phyloP scores from a whole-genome alignment of 352 stramenopile species.

The Globisporangium cederbergense region DNA sequence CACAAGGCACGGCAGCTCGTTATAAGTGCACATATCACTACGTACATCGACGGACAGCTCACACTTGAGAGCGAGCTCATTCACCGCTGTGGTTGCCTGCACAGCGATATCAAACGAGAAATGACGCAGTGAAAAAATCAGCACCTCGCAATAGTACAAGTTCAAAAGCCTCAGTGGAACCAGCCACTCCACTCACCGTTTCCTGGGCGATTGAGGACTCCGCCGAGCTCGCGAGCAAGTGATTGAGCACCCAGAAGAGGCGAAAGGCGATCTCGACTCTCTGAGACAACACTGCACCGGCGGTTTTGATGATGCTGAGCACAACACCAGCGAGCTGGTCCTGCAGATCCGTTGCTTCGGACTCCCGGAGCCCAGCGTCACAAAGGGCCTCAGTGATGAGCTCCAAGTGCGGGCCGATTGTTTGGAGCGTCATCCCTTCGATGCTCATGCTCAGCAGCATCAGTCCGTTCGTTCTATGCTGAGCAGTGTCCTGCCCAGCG shows the following conservation, averaged over 20 bases:
- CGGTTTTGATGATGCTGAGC: slow-evolving; percentile 58
- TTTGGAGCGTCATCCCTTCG: slow-evolving; percentile 64
- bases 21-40: neutral
- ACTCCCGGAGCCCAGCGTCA: slow-evolving; percentile 63
- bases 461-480: slow-evolving; percentile 76
- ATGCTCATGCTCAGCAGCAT: slow-evolving; percentile 80
- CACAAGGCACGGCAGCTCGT: neutral
- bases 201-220: slow-evolving; percentile 50
- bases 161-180: neutral
- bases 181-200: slow-evolving; percentile 28
- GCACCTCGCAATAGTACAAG: neutral
- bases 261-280: slow-evolving; percentile 58
- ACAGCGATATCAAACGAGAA: neutral
- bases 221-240: slow-evolving; percentile 56
- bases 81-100: slow-evolving; percentile 39
- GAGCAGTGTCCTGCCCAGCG: slow-evolving; percentile 69
- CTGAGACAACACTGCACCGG: slow-evolving; percentile 32
- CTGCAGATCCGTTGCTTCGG: slow-evolving; percentile 67
- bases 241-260: slow-evolving; percentile 80
- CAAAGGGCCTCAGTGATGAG: slow-evolving; percentile 72
- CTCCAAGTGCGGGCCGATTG: slow-evolving; percentile 60
- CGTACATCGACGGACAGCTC: slow-evolving; percentile 41
- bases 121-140: neutral
- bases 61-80: slow-evolving; percentile 29
- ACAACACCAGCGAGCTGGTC: slow-evolving; percentile 60